A percentile compares a stretch with the other conserved stretches of the same genome.
Conservation (phyloP, 1,284 basidiomycete species). For the Erythrobasidium hasegawianum region DNA sequence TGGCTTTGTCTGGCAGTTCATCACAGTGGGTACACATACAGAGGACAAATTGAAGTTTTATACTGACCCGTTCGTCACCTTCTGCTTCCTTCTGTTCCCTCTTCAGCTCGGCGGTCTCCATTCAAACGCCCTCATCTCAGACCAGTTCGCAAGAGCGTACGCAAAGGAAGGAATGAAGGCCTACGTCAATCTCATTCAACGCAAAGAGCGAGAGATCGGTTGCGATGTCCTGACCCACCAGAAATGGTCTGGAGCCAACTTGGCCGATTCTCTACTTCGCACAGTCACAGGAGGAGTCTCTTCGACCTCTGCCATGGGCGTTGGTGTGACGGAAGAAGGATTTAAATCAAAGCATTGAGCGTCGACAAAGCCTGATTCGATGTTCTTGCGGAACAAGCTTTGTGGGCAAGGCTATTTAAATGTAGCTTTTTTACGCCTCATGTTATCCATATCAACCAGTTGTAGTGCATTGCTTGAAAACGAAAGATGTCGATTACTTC, state of each 20-base stretch:
- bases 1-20: slow-evolving; percentile 97
- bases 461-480: no score
- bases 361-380: neutral
- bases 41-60: no score
- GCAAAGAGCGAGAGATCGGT: slow-evolving; percentile 54
- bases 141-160: slow-evolving; percentile 81
- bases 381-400: slow-evolving; percentile 1
- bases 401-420: no score
- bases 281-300: slow-evolving; percentile 73
- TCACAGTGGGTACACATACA: slow-evolving; percentile 85
- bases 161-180: slow-evolving; percentile 72
- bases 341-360: neutral
- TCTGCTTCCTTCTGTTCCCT: slow-evolving; percentile 4
- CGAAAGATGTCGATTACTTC: no score
- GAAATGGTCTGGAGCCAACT: slow-evolving; percentile 46
- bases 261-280: slow-evolving; percentile 43
- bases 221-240: slow-evolving; percentile 54
- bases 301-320: slow-evolving; percentile 69
- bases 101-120: slow-evolving; percentile 85
- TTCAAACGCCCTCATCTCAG: slow-evolving; percentile 95
- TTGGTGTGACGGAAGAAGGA: slow-evolving; percentile 21
- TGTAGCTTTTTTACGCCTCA: neutral
- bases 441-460: no score
- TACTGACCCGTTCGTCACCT: neutral
- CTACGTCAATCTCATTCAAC: slow-evolving; percentile 56